Evolutionary conservation across 208 protist genomes (phyloP).

Genomic region (Leishmania braziliensis): DNA sequence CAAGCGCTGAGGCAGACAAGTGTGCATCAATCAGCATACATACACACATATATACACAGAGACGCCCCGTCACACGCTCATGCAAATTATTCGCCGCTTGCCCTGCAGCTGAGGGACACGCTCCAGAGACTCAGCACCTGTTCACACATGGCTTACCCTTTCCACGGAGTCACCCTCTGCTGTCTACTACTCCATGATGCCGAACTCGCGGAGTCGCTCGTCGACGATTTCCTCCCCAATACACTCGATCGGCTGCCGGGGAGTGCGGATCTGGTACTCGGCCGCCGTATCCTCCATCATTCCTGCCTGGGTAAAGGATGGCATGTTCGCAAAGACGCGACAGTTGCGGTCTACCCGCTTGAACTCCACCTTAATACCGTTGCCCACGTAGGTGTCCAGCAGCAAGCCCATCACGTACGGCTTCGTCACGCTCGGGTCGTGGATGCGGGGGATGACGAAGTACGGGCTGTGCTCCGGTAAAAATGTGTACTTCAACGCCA

Average conservation of each 20-base stretch:
- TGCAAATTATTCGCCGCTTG: background rate
- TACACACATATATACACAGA: background rate
- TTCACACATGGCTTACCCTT: background rate
- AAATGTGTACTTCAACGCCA: constrained; percentile 73
- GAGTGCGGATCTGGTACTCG: constrained; percentile 76
- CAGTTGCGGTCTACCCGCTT: constrained; percentile 58
- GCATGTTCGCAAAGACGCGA: constrained; percentile 82
- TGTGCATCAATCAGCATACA: background rate
- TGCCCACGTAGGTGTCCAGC: constrained; percentile 67
- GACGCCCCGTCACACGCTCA: background rate
- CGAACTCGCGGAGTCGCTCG: constrained; percentile 72
- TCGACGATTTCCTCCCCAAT: constrained; percentile 60
- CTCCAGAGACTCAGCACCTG: background rate
- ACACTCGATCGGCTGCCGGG: constrained; percentile 62
- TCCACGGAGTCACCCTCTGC: background rate
- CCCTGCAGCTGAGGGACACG: background rate
- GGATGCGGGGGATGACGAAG: constrained; percentile 74
- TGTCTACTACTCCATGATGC: constrained; percentile 42
- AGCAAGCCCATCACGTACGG: constrained; percentile 78
- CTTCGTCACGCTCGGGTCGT: constrained; percentile 52
- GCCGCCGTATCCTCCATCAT: constrained; percentile 58
- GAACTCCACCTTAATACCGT: constrained; percentile 77
- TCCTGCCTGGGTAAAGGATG: constrained; percentile 51
- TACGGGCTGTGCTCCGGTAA: constrained; percentile 72
- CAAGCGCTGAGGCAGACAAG: background rate